These are phyloP conservation scores for Debaryomycetaceae sp. DNA, from an alignment of 1,139 yeast genomes.

Conservation along the genomic window DNA sequence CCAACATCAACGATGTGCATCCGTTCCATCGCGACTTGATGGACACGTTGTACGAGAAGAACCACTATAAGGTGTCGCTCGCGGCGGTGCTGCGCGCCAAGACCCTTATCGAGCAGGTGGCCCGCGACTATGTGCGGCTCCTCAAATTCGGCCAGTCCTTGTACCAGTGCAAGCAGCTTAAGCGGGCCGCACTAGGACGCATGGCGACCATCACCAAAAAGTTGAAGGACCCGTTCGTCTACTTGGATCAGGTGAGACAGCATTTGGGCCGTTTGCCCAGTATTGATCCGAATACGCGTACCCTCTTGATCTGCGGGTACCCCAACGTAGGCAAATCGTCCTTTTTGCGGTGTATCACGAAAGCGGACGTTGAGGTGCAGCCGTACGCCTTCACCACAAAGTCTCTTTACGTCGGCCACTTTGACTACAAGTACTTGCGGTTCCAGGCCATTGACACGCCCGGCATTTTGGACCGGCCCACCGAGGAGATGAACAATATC, in stretches of 20 bases:
- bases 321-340: constrained; percentile 99
- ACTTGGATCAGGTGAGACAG: constrained; percentile 97
- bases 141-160: constrained; percentile 95
- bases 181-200: constrained; percentile 97
- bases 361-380: constrained; percentile 98
- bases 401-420: constrained; percentile 91
- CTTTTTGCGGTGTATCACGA: constrained; percentile 82
- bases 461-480: constrained; percentile 96
- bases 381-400: constrained; percentile 98
- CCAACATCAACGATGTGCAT: constrained; percentile 93
- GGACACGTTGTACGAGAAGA: constrained; percentile 96
- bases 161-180: constrained; percentile 96
- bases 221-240: constrained; percentile 83
- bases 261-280: constrained; percentile 97
- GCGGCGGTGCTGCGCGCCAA: constrained; percentile 94
- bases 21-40: constrained; percentile 97
- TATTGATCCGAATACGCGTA: constrained; percentile 97
- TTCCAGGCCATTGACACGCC: constrained; percentile 99
- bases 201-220: constrained; percentile 97
- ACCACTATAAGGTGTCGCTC: constrained; percentile 94
- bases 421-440: constrained; percentile 92
- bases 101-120: constrained; percentile 86
- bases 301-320: constrained; percentile 93
- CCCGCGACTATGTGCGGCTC: constrained; percentile 88
- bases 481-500: constrained; percentile 98